Percentiles rank a stretch among this genome's conserved stretches.
Conservation (phyloP, 202 grass and related monocot species). For the Tripidium arundinaceum region DNA sequence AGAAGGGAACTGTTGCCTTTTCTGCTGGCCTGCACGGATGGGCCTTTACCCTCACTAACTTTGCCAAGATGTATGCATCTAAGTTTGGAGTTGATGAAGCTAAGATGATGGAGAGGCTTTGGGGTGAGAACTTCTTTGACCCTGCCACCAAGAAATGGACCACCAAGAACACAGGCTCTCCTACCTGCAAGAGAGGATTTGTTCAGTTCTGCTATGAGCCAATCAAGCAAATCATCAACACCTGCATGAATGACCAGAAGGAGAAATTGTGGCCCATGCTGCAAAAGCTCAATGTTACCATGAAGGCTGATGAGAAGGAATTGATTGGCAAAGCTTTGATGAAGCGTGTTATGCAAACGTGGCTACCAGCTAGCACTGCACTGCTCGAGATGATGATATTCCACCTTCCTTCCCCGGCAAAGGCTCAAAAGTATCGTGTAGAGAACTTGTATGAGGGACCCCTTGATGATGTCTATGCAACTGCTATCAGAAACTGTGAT, state of each 20-base stretch:
- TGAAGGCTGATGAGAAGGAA: slow-evolving; percentile 51
- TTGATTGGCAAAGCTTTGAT: slow-evolving; percentile 43
- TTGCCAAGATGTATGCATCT: slow-evolving; percentile 41
- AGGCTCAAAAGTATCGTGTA: slow-evolving; percentile 60
- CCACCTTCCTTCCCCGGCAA: slow-evolving; percentile 51
- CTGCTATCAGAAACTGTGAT: slow-evolving; percentile 47
- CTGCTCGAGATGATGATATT: slow-evolving; percentile 67
- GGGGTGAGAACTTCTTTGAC: slow-evolving; percentile 13
- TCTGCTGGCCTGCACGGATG: slow-evolving; percentile 37
- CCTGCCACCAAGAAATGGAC: slow-evolving; percentile 48
- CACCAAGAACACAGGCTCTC: slow-evolving; percentile 12
- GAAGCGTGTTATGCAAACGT: slow-evolving; percentile 46
- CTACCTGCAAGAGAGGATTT: slow-evolving; percentile 45
- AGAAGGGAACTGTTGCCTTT: slow-evolving; percentile 43
- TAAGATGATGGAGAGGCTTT: slow-evolving; percentile 41
- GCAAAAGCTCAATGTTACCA: slow-evolving; percentile 33
- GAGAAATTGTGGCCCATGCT: slow-evolving; percentile 17
- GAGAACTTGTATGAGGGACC: slow-evolving; percentile 70
- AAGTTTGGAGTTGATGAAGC: slow-evolving; percentile 37
- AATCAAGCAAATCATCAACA: slow-evolving; percentile 38
- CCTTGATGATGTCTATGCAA: slow-evolving; percentile 57
- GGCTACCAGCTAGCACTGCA: slow-evolving; percentile 50
- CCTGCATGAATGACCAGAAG: slow-evolving; percentile 47
- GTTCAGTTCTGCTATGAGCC: slow-evolving; percentile 49
- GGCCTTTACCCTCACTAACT: slow-evolving; percentile 33